Evolutionary conservation across 768 basidiomycete genomes (phyloP).

Genomic region (Boletus bicolor): DNA sequence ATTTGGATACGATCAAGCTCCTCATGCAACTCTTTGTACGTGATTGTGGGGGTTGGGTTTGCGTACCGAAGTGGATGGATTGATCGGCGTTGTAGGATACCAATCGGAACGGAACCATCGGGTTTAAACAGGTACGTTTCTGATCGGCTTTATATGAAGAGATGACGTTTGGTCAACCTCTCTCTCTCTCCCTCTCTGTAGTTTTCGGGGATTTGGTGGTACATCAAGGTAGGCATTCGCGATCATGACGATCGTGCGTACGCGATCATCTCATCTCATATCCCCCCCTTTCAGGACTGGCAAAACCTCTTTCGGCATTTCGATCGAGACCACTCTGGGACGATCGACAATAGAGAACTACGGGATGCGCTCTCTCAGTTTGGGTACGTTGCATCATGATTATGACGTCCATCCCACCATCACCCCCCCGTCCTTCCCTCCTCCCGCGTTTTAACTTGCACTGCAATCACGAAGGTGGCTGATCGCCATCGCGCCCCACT

Average conservation of each 20-base stretch:
- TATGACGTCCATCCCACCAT: too few relatives aligned
- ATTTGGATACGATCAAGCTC: constrained; percentile 82
- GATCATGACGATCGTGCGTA: neutral
- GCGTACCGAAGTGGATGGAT: neutral
- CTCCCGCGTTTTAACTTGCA: neutral
- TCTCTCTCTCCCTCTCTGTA: constrained; percentile 8
- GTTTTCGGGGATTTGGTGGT: constrained; percentile 80
- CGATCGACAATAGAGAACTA: constrained; percentile 71
- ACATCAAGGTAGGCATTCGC: constrained; percentile 51
- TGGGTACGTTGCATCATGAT: constrained; percentile 41
- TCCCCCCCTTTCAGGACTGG: constrained; percentile 57
- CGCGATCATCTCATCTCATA: too few relatives aligned
- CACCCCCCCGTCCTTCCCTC: neutral
- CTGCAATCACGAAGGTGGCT: neutral
- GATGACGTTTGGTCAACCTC: neutral
- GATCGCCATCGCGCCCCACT: neutral
- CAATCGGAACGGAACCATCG: constrained; percentile 75
- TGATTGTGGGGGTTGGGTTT: neutral
- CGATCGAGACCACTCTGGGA: constrained; percentile 78
- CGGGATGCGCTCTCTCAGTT: constrained; percentile 68
- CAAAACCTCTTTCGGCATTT: constrained; percentile 81
- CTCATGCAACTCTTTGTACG: constrained; percentile 78
- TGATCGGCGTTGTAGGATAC: constrained; percentile 46
- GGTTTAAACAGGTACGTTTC: constrained; percentile 63
- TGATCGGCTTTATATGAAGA: too few relatives aligned